phyloP scores from a whole-genome alignment of 768 basidiomycete species.

The Calocybe gangraenosa region DNA sequence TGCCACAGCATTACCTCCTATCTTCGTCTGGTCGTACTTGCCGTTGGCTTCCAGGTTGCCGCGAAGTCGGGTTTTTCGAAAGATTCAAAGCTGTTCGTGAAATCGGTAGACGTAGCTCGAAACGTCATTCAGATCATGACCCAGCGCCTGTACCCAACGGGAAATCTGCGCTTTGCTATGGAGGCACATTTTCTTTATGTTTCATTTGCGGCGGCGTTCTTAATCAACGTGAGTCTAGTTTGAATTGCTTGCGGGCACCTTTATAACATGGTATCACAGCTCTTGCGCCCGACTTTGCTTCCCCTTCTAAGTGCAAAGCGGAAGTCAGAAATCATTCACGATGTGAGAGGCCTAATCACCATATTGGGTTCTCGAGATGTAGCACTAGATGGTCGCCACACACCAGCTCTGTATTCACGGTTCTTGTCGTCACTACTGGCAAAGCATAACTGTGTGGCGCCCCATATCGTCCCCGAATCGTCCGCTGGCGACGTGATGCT shows the following conservation, averaged over 20 bases:
- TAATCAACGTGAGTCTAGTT: conserved; percentile 46
- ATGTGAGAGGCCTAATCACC: conserved; percentile 39
- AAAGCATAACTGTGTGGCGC: conserved; percentile 25
- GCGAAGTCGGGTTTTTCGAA: conserved; percentile 34
- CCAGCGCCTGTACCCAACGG: conserved; percentile 49
- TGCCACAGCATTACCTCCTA: conserved; percentile 45
- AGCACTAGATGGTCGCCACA: conserved; percentile 51
- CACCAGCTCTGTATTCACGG: conserved; percentile 53
- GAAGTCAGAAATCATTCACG: conserved; percentile 36
- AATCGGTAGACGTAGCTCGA: conserved; percentile 53
- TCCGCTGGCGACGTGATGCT: conserved; percentile 11
- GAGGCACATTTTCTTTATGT: conserved; percentile 48
- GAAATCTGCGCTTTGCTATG: conserved; percentile 52
- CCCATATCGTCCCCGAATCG: neutral
- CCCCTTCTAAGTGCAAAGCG: conserved; percentile 35
- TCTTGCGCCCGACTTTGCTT: conserved; percentile 47
- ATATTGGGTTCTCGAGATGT: conserved; percentile 46
- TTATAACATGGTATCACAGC: conserved; percentile 23
- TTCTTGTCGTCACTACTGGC: conserved; percentile 48
- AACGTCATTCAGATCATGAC: conserved; percentile 51
- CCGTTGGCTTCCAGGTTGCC: conserved; percentile 49
- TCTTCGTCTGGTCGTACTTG: conserved; percentile 52
- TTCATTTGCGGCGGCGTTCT: conserved; percentile 56
- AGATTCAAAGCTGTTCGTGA: conserved; percentile 38
- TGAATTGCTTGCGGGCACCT: neutral